phyloP scores from a whole-genome alignment of 257 asterid species.

The Eustoma russellianum region DNA sequence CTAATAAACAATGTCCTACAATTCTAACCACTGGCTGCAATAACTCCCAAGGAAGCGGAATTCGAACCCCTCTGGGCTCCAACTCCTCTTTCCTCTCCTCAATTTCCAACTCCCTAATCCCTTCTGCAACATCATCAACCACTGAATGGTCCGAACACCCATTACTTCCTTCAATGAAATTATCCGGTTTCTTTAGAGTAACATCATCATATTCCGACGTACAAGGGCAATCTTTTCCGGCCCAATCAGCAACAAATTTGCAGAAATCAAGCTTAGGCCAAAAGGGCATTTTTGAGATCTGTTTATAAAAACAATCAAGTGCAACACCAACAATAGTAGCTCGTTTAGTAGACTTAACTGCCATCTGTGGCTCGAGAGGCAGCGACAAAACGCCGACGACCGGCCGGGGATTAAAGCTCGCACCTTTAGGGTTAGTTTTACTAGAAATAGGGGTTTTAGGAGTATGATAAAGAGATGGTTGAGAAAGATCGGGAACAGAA shows the following conservation, averaged over 20 bases:
- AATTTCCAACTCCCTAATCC: constrained; percentile 21
- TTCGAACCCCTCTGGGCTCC: constrained; percentile 37
- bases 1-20: constrained; percentile 88
- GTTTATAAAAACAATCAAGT: constrained; percentile 73
- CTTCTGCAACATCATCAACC: constrained; percentile 30
- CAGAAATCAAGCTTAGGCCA: constrained; percentile 90
- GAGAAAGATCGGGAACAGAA: constrained; percentile 79
- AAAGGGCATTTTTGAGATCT: constrained; percentile 82
- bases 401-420: constrained; percentile 15
- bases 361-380: constrained; percentile 75
- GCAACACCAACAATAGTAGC: constrained; percentile 86
- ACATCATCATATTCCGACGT: constrained; percentile 48
- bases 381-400: constrained; percentile 55
- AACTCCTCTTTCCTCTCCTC: constrained; percentile 14
- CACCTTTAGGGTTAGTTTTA: constrained; percentile 30
- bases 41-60: constrained; percentile 92
- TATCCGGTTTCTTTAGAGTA: constrained; percentile 18
- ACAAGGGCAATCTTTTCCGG: constrained; percentile 81
- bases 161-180: constrained; percentile 11
- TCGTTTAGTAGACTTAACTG: constrained; percentile 86
- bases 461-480: constrained; percentile 77
- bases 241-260: constrained; percentile 59
- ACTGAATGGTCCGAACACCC: constrained; percentile 28
- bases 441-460: constrained; percentile 35
- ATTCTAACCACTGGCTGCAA: constrained; percentile 85